Conservation (phyloP, 2,329 filamentous ascomycete genomes). For the Calonectria hawksworthii region DNA sequence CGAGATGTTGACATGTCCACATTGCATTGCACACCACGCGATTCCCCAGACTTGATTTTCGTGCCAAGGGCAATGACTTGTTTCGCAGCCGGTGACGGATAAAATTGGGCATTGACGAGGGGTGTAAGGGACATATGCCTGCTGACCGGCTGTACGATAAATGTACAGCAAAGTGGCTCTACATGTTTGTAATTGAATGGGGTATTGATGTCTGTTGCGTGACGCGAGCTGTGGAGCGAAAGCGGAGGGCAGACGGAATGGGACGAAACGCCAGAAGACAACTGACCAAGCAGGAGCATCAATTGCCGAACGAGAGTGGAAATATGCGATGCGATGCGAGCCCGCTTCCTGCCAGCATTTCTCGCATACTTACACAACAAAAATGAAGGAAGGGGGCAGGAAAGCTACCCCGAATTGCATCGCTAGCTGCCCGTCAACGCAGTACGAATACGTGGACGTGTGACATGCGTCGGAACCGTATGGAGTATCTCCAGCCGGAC, state of each 20-base stretch:
- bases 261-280: background rate
- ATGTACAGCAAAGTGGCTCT: constrained; percentile 3
- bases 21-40: constrained; percentile 22
- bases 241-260: background rate
- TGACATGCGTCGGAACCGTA: constrained; percentile 15
- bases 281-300: constrained; percentile 2
- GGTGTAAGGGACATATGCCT: background rate
- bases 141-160: constrained; percentile 18
- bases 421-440: background rate
- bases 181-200: constrained; percentile 14
- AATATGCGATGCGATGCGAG: constrained; percentile 5
- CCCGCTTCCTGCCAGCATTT: constrained; percentile 15
- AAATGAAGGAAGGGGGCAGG: background rate
- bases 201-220: constrained; percentile 12
- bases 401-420: constrained; percentile 9
- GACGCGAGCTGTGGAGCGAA: constrained; percentile 20
- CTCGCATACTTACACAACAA: constrained; percentile 11
- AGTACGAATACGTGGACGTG: constrained; percentile 29
- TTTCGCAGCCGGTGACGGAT: constrained; percentile 24
- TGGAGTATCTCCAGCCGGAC: constrained; percentile 13
- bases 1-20: constrained; percentile 11
- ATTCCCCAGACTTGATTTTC: constrained; percentile 26
- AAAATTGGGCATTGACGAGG: constrained; percentile 17
- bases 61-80: constrained; percentile 23
- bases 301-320: constrained; percentile 8